Base-by-base conservation (phyloP, 148 eudicot genomes). In the Euryodendron excelsum region DNA sequence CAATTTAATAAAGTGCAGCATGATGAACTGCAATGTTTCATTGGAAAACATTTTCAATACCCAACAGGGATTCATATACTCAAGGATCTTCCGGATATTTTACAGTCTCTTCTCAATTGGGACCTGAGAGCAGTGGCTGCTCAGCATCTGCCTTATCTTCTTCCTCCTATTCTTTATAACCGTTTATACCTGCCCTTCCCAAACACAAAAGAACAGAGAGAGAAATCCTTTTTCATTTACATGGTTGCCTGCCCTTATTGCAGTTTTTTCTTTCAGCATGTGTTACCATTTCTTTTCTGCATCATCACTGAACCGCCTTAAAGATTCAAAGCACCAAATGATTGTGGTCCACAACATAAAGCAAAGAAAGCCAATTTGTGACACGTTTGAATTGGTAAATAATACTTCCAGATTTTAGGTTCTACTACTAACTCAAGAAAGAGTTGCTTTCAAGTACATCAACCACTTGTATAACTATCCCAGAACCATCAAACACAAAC, bases 401-500 rank as follows among this genome's bases (percentile, higher is more conserved):
- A 44, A 47, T 34, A 67, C 72, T 44, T 45, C 56, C 34, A 25
- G 53, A 48, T 9, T 28, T 69, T 7, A 20, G 60, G 25, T 18
- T 69, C 23, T 20, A 48, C 60, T 18, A 50, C 60, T 8, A 52
- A 50, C 61, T 72, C 39, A 31, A 72, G 39, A 41, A 44, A 36
- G 15, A 60, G 56, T 10, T 27, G 28, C 44, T 20, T 31, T 31
- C 21, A 62, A 65, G 34, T 27, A n/a, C 68, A 59, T 62, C 59
- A 39, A 60, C 36, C 47, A 28, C 78, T 13, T 4, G 17, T 41
- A 62, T 25, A 75, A 30, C 21, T 31, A 45, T 23, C 59, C 14
- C n/a, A 74, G 41, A 60, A 41, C 78, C 25, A 75, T 75, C 45
- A 73, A 55, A 39, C 18, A 36, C 39, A 45, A 20, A 3, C 61